Evolutionary conservation across 768 basidiomycete genomes (phyloP).

Genomic region (Leccinum rimulosum): DNA sequence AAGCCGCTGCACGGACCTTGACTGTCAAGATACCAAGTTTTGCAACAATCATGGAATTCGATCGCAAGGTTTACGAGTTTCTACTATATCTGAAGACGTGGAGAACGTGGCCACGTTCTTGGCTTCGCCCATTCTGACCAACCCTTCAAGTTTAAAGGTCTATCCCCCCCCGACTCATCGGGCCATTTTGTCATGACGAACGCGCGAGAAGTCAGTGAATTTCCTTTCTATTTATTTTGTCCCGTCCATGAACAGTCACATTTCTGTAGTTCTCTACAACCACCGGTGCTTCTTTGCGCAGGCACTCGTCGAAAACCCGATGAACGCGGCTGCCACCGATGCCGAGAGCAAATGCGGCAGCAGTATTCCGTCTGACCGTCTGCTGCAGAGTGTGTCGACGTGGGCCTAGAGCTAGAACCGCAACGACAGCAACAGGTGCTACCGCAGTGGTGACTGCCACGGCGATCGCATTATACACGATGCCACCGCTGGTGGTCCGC

Average conservation of each 20-base stretch:
- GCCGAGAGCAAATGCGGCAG: conserved; percentile 11
- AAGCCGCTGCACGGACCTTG: conserved; percentile 58
- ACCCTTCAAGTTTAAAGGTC: conserved; percentile 7
- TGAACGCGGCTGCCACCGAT: conserved; percentile 34
- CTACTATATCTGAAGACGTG: conserved; percentile 46
- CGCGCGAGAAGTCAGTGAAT: conserved; percentile 36
- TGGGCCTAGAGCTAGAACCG: no score
- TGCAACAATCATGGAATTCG: conserved; percentile 61
- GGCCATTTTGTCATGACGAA: conserved; percentile 36
- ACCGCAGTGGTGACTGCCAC: no score
- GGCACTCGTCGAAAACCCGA: conserved; percentile 64
- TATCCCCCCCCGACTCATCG: conserved; percentile 33
- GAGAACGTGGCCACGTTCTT: conserved; percentile 40
- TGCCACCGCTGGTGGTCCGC: conserved; percentile 3
- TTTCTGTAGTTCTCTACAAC: conserved; percentile 52
- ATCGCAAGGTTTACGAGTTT: conserved; percentile 66
- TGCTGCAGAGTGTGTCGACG: no score
- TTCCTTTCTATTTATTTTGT: background rate
- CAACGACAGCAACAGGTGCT: no score
- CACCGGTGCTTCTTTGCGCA: conserved; percentile 70
- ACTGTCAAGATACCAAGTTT: conserved; percentile 65
- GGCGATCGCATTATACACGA: conserved; percentile 13
- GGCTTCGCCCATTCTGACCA: conserved; percentile 12
- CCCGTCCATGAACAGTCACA: background rate
- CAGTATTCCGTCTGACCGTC: background rate